Evolutionary conservation across 768 basidiomycete genomes (phyloP), one percentile per base, ranked within the genome.

Genomic region (Rhodocollybia butyracea): DNA sequence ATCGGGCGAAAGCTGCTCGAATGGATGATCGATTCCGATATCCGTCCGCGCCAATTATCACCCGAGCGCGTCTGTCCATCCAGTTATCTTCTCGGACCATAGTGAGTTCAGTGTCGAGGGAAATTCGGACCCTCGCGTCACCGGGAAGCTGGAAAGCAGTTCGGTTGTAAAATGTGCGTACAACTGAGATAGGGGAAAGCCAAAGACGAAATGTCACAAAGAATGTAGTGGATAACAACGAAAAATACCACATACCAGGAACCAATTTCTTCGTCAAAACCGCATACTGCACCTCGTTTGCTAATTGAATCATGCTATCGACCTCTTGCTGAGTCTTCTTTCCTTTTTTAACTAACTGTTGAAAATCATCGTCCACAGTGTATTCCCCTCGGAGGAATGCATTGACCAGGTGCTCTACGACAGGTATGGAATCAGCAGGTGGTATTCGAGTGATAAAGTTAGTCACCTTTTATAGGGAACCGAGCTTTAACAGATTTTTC

Each of bases 101-200:
- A 3, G 91, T 89, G 31, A 99, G 82, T 68, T 98, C 93, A 0
- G 97, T 99, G 66, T 99, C 97, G 57, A 99, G 85, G 17, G 97
- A 98, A 57, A 99, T 98, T 48, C 97, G 94, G 34, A 99, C 97
- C 50, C 93, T 85, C n/a, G 94, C 96, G 66, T 99, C 96, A 21
- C 96, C 96, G 8, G 97, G 97, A 22, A 99, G 83, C 71, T 99
- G 97, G 79, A 99, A 99, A 1, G 97, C 97, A 13, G 97, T 98
- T 39, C 97, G 89, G 66, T 98, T 97, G 75, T 98, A 99, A 74
- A 98, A 99, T 8, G 95, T 93, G 19, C 96, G 83, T 34, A 98
- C 96, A 95, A 52, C 8, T 17, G 13, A 52, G 0, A 38, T 41
- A 41, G 32, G 29, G 45, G 43, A 39, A 41, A 30, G 32, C 45